Evolutionary conservation across 2,329 filamentous ascomycete genomes (phyloP).

Genomic region (Sphaceloma murrayae): DNA sequence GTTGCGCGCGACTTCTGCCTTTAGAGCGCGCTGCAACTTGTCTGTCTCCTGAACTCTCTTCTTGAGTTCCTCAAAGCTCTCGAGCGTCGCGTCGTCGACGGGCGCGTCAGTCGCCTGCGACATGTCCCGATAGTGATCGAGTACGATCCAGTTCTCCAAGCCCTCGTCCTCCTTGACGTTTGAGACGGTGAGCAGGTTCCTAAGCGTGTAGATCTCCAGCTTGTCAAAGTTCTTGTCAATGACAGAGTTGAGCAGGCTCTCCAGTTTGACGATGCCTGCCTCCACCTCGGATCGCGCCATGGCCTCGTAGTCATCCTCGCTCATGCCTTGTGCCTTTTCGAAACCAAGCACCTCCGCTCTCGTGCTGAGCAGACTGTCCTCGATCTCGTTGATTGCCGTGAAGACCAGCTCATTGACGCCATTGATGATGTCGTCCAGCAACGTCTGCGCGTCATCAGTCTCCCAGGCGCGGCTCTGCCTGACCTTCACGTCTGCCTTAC

Average conservation of each 20-base stretch:
- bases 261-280: conserved; percentile 52
- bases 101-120: neutral
- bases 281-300: conserved; percentile 65
- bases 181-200: conserved; percentile 53
- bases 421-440: conserved; percentile 98
- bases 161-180: conserved; percentile 31
- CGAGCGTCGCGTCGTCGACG: conserved; percentile 47
- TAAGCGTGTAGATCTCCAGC: conserved; percentile 67
- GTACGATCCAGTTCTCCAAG: conserved; percentile 63
- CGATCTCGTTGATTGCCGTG: conserved; percentile 77
- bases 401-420: conserved; percentile 89
- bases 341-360: conserved; percentile 77
- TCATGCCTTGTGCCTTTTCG: conserved; percentile 39
- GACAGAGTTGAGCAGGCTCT: conserved; percentile 41
- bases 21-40: conserved; percentile 60
- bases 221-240: conserved; percentile 45
- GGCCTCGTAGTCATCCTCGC: conserved; percentile 31
- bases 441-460: conserved; percentile 47
- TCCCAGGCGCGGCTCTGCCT: neutral
- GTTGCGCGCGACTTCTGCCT: conserved; percentile 62
- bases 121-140: conserved; percentile 72
- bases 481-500: conserved; percentile 49
- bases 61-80: conserved; percentile 62
- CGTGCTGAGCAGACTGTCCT: conserved; percentile 66
- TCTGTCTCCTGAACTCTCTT: conserved; percentile 69